A percentile compares a stretch with the other conserved stretches of the same genome.
phyloP scores from a whole-genome alignment of 768 basidiomycete species.

The Obba rivulosa region DNA sequence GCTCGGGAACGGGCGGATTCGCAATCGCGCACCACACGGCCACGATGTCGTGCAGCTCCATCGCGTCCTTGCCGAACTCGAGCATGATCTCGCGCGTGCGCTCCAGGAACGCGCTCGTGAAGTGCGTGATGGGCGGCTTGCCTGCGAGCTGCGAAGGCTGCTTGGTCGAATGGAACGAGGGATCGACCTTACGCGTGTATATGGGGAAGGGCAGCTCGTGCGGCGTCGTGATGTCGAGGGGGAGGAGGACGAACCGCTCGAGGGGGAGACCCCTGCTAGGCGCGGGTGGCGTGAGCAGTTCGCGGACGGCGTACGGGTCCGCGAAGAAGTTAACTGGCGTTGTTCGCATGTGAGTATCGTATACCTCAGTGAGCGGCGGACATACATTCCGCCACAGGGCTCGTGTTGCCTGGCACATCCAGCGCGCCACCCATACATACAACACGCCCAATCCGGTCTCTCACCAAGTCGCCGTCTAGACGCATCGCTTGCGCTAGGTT shows the following conservation, averaged over 20 bases:
- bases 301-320: constrained; percentile 78
- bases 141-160: constrained; percentile 39
- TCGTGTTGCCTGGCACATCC: constrained; percentile 86
- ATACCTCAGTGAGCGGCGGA: not conserved
- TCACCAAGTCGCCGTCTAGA: constrained; percentile 46
- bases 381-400: constrained; percentile 77
- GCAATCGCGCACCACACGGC: constrained; percentile 85
- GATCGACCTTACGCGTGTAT: constrained; percentile 57
- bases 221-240: constrained; percentile 77
- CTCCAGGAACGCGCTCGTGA: constrained; percentile 77
- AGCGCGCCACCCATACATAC: constrained; percentile 92
- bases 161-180: constrained; percentile 44
- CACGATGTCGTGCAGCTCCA: constrained; percentile 89
- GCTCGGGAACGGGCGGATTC: constrained; percentile 47
- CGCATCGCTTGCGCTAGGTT: constrained; percentile 69
- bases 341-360: not conserved
- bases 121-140: constrained; percentile 64
- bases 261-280: constrained; percentile 46
- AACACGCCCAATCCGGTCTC: constrained; percentile 61
- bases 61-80: constrained; percentile 73
- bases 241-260: constrained; percentile 62
- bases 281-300: constrained; percentile 45
- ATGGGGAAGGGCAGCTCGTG: constrained; percentile 73
- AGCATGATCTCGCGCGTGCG: constrained; percentile 72
- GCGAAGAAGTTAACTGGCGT: constrained; percentile 76